Evolutionary conservation across 495 filamentous ascomycete species (phyloP).

Genomic region (Aspergillus panamensis): DNA sequence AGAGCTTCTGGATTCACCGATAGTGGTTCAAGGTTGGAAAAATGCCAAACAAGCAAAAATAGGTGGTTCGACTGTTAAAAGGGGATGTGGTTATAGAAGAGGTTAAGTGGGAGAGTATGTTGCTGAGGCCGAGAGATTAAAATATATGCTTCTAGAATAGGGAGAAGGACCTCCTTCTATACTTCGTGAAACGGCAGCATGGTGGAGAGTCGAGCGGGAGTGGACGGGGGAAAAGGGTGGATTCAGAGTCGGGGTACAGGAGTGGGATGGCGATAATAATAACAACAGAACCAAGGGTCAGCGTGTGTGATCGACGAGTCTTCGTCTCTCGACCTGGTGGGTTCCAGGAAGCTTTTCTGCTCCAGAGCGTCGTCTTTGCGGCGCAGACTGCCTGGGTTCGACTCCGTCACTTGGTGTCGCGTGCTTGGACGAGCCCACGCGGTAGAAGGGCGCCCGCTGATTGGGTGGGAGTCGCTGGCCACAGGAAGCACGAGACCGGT

Average conservation of each 20-base stretch:
- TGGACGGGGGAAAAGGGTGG: background rate
- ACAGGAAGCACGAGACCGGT: slow-evolving; percentile 25
- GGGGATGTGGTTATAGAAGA: too few relatives aligned
- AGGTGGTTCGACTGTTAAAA: too few relatives aligned
- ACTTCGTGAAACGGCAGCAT: slow-evolving; percentile 1
- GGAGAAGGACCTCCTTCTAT: background rate
- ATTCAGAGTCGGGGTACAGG: background rate
- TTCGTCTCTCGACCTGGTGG: slow-evolving; percentile 6
- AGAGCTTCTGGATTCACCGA: background rate
- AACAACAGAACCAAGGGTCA: background rate
- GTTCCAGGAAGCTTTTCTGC: slow-evolving; percentile 12
- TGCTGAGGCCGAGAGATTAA: too few relatives aligned
- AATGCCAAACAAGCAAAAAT: too few relatives aligned
- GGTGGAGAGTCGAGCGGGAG: slow-evolving; percentile 2
- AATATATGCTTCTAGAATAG: too few relatives aligned
- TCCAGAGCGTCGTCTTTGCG: background rate
- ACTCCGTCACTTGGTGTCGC: slow-evolving; percentile 35
- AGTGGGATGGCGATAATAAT: slow-evolving; percentile 4
- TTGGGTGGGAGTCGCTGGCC: slow-evolving; percentile 27
- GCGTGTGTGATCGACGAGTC: slow-evolving; percentile 16
- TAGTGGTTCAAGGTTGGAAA: background rate
- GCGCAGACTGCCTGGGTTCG: background rate
- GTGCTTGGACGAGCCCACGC: slow-evolving; percentile 43
- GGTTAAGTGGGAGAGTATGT: too few relatives aligned
- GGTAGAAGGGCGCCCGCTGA: slow-evolving; percentile 24